Percentiles rank a stretch among this genome's conserved stretches.
Evolutionary conservation across 176 grass and related monocot genomes (phyloP).

Genomic region (Triticum urartu): DNA sequence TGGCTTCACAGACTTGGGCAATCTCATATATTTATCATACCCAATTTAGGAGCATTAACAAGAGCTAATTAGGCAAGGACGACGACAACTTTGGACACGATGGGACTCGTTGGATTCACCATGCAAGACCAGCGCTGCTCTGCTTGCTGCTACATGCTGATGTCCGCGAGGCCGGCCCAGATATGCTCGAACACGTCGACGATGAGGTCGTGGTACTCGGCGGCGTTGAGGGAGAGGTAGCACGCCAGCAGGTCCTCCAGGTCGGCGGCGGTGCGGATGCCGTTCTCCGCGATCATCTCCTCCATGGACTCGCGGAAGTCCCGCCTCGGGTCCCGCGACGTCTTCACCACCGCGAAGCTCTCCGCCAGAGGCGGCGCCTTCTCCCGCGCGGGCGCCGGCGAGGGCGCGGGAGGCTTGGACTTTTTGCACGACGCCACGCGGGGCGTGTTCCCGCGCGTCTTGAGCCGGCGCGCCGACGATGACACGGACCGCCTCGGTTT

Average conservation of each 20-base stretch:
- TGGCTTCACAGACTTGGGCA: conserved; percentile 14
- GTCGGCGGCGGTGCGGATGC: conserved; percentile 63
- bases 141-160: conserved; percentile 49
- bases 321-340: conserved; percentile 60
- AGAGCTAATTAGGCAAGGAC: conserved; percentile 12
- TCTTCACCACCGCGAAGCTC: conserved; percentile 81
- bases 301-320: conserved; percentile 95
- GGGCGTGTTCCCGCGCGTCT: conserved; percentile 59
- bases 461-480: conserved; percentile 37
- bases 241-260: conserved; percentile 94
- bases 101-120: conserved; percentile 19
- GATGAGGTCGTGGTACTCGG: conserved; percentile 87
- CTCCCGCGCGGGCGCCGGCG: background rate
- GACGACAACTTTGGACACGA: conserved; percentile 5
- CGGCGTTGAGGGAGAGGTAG: conserved; percentile 86
- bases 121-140: background rate
- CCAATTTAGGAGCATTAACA: conserved; percentile 37
- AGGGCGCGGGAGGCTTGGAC: background rate
- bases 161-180: conserved; percentile 61
- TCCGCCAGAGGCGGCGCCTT: conserved; percentile 35
- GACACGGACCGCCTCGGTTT: conserved; percentile 43
- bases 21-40: conserved; percentile 9
- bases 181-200: conserved; percentile 81
- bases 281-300: conserved; percentile 89
- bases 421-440: conserved; percentile 40